Percentiles rank a stretch among this genome's conserved stretches.
phyloP scores from a whole-genome alignment of 345 rosid species.

The Acer saccharum region DNA sequence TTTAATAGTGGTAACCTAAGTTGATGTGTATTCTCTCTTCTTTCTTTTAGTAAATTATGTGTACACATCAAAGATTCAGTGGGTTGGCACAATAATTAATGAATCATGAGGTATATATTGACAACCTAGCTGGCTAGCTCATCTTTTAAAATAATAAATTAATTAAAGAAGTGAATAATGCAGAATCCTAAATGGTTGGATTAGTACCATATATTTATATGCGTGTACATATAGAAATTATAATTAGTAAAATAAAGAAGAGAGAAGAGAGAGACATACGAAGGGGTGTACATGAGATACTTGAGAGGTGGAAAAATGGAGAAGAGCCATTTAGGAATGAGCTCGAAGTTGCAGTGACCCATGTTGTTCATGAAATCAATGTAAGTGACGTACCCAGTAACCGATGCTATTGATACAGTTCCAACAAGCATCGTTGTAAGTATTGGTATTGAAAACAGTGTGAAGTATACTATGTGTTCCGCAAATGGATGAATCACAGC shows the following conservation, averaged over 20 bases:
- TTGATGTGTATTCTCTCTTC: too few species aligned
- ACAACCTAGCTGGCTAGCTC: too few species aligned
- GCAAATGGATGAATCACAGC: slow-evolving; percentile 54
- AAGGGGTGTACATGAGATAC: slow-evolving; percentile 48
- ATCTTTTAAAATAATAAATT: too few species aligned
- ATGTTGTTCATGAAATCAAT: slow-evolving; percentile 56
- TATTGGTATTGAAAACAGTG: slow-evolving; percentile 47
- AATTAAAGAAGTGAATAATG: too few species aligned
- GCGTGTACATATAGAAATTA: neutral
- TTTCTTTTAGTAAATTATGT: too few species aligned
- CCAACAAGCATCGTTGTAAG: slow-evolving; percentile 28
- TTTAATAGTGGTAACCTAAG: too few species aligned
- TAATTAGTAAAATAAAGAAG: neutral
- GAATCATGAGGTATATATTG: too few species aligned
- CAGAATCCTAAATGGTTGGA: too few species aligned
- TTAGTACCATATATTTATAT: too few species aligned
- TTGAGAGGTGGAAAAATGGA: slow-evolving; percentile 48
- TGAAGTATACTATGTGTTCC: slow-evolving; percentile 51
- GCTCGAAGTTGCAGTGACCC: slow-evolving; percentile 65
- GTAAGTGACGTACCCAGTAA: slow-evolving; percentile 40
- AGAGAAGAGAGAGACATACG: slow-evolving; percentile 35
- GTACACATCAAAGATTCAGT: too few species aligned
- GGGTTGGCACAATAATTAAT: too few species aligned
- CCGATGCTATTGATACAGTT: slow-evolving; percentile 33
- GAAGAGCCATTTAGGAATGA: slow-evolving; percentile 39